These are phyloP conservation scores for Escallonia herrerae DNA, from an alignment of 129 eudicot species.

Conservation along the genomic window DNA sequence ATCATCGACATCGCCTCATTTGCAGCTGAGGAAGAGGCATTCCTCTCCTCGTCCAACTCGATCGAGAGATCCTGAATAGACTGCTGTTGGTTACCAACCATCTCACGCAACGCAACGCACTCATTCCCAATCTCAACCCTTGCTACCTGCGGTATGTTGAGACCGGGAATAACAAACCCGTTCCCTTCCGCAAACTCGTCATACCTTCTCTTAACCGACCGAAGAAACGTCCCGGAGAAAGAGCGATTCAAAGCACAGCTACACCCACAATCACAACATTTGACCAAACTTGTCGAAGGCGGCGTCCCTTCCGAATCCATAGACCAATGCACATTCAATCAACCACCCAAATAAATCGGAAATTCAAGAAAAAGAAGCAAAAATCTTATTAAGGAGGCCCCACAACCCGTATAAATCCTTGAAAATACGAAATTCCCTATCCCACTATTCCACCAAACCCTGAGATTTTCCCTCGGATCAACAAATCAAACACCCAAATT, in stretches of 20 bases:
- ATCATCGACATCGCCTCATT: conserved; percentile 98
- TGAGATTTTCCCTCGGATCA: conserved; percentile 19
- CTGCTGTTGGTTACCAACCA: conserved; percentile 64
- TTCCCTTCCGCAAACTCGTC: conserved; percentile 46
- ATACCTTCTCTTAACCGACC: conserved; percentile 65
- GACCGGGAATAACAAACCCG: conserved; percentile 47
- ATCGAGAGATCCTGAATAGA: conserved; percentile 54
- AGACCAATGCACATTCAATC: conserved; percentile 8
- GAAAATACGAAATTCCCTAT: neutral
- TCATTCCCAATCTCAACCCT: conserved; percentile 82
- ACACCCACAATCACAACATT: conserved; percentile 68
- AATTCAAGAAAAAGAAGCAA: neutral
- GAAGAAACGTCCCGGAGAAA: conserved; percentile 46
- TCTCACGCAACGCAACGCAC: conserved; percentile 60
- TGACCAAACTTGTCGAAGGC: conserved; percentile 39
- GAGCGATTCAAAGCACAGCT: conserved; percentile 25
- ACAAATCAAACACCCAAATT: conserved; percentile 16
- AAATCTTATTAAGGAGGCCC: conserved; percentile 12
- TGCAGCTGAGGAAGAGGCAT: conserved; percentile 86
- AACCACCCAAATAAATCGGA: neutral
- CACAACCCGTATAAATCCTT: neutral
- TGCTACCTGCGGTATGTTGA: conserved; percentile 50
- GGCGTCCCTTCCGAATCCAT: conserved; percentile 49
- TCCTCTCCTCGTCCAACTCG: conserved; percentile 84
- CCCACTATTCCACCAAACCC: conserved; percentile 23